phyloP scores from a whole-genome alignment of 1,139 yeast species.

The Candida sanyaensis region DNA sequence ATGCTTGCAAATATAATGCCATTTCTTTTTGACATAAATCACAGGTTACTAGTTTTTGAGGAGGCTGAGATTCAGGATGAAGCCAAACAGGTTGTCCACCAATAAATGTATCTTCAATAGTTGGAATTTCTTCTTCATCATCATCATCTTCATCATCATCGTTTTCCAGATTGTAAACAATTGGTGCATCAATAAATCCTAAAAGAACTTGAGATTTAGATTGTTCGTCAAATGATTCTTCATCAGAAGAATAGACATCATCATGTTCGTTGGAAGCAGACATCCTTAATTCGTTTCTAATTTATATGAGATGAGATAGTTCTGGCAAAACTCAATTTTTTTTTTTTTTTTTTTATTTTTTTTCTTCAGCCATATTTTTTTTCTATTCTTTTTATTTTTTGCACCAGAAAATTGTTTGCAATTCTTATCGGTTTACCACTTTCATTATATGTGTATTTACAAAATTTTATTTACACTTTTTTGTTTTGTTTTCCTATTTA shows the following conservation, averaged over 20 bases:
- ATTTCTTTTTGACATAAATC: conserved; percentile 60
- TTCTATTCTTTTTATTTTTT: conserved; percentile 3
- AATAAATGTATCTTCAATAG: conserved; percentile 71
- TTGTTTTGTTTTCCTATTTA: conserved; percentile 26
- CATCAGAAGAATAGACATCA: conserved; percentile 48
- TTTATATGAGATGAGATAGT: conserved; percentile 7
- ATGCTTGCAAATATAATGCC: conserved; percentile 76
- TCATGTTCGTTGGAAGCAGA: conserved; percentile 22
- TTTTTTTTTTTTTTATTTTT: not conserved
- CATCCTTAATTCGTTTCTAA: conserved; percentile 15
- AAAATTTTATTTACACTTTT: not conserved
- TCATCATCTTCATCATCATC: no score
- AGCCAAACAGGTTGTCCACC: conserved; percentile 76
- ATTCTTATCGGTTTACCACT: no score
- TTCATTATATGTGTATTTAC: not conserved
- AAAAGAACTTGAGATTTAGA: conserved; percentile 42
- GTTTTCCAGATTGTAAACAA: conserved; percentile 13
- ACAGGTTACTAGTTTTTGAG: conserved; percentile 55
- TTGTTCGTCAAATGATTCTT: conserved; percentile 26
- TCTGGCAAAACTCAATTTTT: conserved; percentile 10
- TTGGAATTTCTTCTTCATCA: conserved; percentile 43
- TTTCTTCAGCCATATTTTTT: not conserved
- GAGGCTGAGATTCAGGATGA: conserved; percentile 57
- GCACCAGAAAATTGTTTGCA: not conserved
- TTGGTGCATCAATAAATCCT: conserved; percentile 65